Evolutionary conservation across 169 alveolate species (phyloP).

Genomic region (Amoebophrya sp.): DNA sequence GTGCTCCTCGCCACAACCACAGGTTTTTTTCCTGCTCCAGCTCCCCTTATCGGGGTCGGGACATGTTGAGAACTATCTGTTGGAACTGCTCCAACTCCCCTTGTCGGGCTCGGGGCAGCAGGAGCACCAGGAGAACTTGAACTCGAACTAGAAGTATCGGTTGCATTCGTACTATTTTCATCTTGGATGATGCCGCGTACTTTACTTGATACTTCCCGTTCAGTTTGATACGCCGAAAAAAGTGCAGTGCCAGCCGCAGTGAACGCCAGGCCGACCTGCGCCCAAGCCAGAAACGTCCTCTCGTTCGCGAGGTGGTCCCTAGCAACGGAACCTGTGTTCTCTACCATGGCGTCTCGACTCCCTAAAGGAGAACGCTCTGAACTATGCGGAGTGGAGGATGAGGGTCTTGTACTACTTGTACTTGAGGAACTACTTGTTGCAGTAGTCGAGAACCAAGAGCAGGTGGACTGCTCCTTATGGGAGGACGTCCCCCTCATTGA

Average conservation of each 20-base stretch:
- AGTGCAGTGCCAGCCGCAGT: neutral
- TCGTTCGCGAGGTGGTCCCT: slow-evolving; percentile 2
- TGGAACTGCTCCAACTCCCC: neutral
- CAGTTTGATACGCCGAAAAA: neutral
- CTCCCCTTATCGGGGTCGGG: neutral
- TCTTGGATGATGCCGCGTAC: neutral
- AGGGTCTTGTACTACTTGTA: too few species aligned
- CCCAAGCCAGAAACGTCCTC: slow-evolving; percentile 3
- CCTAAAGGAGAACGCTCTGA: neutral
- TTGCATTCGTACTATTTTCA: neutral
- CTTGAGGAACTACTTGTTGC: too few species aligned
- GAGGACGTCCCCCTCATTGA: too few species aligned
- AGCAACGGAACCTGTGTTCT: neutral
- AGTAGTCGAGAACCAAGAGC: too few species aligned
- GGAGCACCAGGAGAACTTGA: neutral
- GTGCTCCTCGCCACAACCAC: neutral
- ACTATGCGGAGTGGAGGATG: too few species aligned
- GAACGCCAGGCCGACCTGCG: slow-evolving; percentile 5
- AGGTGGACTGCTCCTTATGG: too few species aligned
- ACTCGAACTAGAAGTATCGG: neutral
- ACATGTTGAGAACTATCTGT: neutral
- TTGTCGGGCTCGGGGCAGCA: neutral
- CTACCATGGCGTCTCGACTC: neutral
- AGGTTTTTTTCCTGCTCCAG: neutral
- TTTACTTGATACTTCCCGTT: neutral